phyloP scores from a whole-genome alignment of 352 stramenopile species.

The Globisporangium paddicum region DNA sequence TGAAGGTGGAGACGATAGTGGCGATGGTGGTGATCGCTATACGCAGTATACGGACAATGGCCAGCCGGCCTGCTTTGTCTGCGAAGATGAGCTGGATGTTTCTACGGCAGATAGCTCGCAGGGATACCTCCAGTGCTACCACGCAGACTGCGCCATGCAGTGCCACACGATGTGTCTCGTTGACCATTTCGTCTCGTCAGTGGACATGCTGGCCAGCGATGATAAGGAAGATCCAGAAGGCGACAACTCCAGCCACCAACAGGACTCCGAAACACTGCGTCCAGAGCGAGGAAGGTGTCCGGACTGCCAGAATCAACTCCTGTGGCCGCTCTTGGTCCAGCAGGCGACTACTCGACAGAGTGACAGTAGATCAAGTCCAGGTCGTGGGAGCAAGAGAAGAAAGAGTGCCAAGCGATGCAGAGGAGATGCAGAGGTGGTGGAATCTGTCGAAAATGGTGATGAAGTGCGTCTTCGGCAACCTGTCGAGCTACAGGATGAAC shows the following conservation, averaged over 20 bases:
- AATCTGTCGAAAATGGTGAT: neutral
- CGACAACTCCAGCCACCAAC: neutral
- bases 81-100: constrained; percentile 21
- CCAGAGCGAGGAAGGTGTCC: constrained; percentile 37
- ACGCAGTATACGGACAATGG: neutral
- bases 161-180: constrained; percentile 43
- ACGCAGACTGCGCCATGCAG: constrained; percentile 32
- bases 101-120: neutral
- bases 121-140: constrained; percentile 30
- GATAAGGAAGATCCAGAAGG: constrained; percentile 2
- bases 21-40: neutral
- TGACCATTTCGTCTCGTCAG: constrained; percentile 43
- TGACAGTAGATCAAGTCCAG: too few species aligned
- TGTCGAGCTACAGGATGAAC: neutral
- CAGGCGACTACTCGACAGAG: constrained; percentile 2
- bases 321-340: constrained; percentile 36
- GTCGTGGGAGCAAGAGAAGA: neutral
- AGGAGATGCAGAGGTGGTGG: neutral
- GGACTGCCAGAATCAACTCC: constrained; percentile 30
- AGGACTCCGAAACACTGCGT: constrained; percentile 2
- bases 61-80: constrained; percentile 36
- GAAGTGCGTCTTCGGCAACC: neutral
- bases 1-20: neutral
- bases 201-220: constrained; percentile 10
- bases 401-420: neutral